Conservation (phyloP, 2,329 filamentous ascomycete genomes). For the Colletotrichum falcatum region DNA sequence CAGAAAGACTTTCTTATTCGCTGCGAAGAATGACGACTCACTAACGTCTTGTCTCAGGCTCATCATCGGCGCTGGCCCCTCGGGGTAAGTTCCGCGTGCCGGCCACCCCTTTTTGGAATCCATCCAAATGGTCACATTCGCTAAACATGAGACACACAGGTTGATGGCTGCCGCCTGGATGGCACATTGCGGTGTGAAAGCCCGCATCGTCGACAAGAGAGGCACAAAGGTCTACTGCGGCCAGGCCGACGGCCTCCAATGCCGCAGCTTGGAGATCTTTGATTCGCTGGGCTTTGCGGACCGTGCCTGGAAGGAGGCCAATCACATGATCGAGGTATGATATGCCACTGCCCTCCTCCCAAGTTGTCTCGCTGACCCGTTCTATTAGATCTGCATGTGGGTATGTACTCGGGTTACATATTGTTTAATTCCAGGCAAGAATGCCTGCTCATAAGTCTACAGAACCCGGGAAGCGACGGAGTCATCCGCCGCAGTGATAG, state of each 20-base stretch:
- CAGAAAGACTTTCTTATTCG: neutral
- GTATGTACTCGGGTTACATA: slow-evolving; percentile 21
- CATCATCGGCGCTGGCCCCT: slow-evolving; percentile 54
- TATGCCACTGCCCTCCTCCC: neutral
- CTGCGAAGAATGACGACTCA: neutral
- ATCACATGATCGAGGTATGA: slow-evolving; percentile 75
- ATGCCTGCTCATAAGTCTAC: slow-evolving; percentile 51
- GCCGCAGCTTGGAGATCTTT: slow-evolving; percentile 78
- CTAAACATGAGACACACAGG: slow-evolving; percentile 48
- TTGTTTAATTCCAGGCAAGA: neutral
- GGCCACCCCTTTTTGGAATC: neutral
- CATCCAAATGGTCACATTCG: neutral
- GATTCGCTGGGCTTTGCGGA: slow-evolving; percentile 78
- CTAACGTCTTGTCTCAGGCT: slow-evolving; percentile 46
- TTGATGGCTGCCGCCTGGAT: slow-evolving; percentile 59
- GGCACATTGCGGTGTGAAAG: slow-evolving; percentile 53
- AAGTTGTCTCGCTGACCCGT: slow-evolving; percentile 31
- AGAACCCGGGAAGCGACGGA: slow-evolving; percentile 72
- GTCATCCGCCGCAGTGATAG: slow-evolving; percentile 68
- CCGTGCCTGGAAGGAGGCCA: slow-evolving; percentile 72
- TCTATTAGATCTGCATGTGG: slow-evolving; percentile 37
- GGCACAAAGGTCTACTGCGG: slow-evolving; percentile 54
- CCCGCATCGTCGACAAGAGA: slow-evolving; percentile 61
- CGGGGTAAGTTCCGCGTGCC: slow-evolving; percentile 28
- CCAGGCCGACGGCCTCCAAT: slow-evolving; percentile 65